Evolutionary conservation across 345 rosid genomes (phyloP).

Genomic region (Capsella bursapastoris): DNA sequence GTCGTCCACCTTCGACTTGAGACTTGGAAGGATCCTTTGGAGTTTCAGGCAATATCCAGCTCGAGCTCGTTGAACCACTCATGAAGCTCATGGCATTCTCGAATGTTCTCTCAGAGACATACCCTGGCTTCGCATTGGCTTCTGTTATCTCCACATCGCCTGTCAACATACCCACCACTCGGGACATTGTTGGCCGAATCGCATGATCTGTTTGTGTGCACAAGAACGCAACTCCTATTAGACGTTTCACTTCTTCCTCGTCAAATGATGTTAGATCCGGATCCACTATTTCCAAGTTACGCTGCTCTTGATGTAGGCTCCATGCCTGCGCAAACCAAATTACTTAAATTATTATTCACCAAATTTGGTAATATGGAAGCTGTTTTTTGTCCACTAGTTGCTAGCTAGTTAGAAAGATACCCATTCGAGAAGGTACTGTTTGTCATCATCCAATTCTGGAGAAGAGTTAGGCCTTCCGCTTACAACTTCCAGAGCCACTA

Average conservation of each 20-base stretch:
- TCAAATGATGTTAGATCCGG: conserved; percentile 39
- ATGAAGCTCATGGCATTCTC: conserved; percentile 53
- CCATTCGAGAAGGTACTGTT: conserved; percentile 76
- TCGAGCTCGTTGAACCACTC: conserved; percentile 45
- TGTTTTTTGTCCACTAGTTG: background rate
- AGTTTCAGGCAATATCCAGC: conserved; percentile 37
- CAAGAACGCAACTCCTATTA: conserved; percentile 53
- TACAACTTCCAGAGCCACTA: conserved; percentile 63
- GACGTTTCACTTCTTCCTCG: conserved; percentile 53
- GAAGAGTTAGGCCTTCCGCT: conserved; percentile 74
- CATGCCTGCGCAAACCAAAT: conserved; percentile 53
- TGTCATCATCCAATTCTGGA: conserved; percentile 51
- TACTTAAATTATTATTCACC: background rate
- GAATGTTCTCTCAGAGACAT: conserved; percentile 61
- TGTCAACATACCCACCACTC: conserved; percentile 53
- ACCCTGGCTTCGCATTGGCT: conserved; percentile 57
- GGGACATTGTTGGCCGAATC: conserved; percentile 52
- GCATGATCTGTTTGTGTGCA: conserved; percentile 53
- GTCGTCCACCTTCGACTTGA: background rate
- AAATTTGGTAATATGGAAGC: background rate
- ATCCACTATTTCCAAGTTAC: conserved; percentile 49
- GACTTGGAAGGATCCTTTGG: conserved; percentile 35
- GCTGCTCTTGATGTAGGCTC: conserved; percentile 55
- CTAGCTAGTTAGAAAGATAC: conserved; percentile 31
- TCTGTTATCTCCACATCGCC: conserved; percentile 58